phyloP scores from a whole-genome alignment of 352 stramenopile species.

The Phytophthora pisi region DNA sequence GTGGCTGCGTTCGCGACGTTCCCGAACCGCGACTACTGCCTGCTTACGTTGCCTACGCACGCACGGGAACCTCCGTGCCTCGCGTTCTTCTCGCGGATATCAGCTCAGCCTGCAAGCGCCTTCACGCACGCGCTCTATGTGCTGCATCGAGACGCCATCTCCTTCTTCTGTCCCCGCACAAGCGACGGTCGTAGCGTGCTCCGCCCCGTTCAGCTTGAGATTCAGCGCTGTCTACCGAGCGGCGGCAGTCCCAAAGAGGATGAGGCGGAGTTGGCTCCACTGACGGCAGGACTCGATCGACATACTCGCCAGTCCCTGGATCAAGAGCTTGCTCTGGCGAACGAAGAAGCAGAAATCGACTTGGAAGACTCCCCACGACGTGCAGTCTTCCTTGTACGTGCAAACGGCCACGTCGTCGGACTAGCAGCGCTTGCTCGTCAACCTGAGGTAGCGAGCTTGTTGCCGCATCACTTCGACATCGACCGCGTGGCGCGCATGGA shows the following conservation, averaged over 20 bases:
- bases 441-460: constrained; percentile 49
- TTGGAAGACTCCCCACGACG: constrained; percentile 74
- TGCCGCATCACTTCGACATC: constrained; percentile 70
- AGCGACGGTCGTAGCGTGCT: constrained; percentile 38
- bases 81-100: constrained; percentile 48
- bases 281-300: constrained; percentile 36
- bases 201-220: constrained; percentile 37
- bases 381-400: constrained; percentile 61
- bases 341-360: constrained; percentile 63
- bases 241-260: constrained; percentile 13
- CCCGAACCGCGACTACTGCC: constrained; percentile 54
- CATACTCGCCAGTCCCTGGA: constrained; percentile 35
- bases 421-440: constrained; percentile 52
- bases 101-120: constrained; percentile 44
- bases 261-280: constrained; percentile 12
- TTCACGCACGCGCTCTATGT: constrained; percentile 69
- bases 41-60: constrained; percentile 62
- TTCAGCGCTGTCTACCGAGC: constrained; percentile 38
- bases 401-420: constrained; percentile 50
- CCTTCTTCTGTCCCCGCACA: constrained; percentile 50
- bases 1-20: constrained; percentile 61
- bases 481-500: constrained; percentile 66
- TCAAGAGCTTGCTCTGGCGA: constrained; percentile 41
- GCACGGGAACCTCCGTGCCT: constrained; percentile 55
- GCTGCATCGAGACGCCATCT: constrained; percentile 59